phyloP scores from a whole-genome alignment of 139 green algal genomes.

The Coccomyxa sp. region DNA sequence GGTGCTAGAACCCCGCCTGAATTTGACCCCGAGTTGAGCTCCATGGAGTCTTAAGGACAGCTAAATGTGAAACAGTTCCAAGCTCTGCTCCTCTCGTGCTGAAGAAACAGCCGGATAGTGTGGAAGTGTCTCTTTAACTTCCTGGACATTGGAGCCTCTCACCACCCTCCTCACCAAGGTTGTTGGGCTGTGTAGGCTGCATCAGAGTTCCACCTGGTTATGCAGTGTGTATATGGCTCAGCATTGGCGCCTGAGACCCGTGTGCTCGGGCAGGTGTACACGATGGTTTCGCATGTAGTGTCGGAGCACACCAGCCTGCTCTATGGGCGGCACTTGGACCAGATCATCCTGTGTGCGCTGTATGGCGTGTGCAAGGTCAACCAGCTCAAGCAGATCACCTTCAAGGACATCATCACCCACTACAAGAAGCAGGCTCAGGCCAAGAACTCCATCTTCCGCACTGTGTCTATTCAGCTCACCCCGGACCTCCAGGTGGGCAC shows the following conservation, averaged over 20 bases:
- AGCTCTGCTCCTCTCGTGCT: too few relatives aligned
- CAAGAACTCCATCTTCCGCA: conserved; percentile 66
- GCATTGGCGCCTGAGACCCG: too few relatives aligned
- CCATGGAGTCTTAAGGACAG: background rate
- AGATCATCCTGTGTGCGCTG: conserved; percentile 79
- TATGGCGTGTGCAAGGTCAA: conserved; percentile 90
- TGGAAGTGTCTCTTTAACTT: too few relatives aligned
- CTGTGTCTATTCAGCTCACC: conserved; percentile 59
- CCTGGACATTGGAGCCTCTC: too few relatives aligned
- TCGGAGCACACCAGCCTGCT: conserved; percentile 75
- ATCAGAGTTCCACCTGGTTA: too few relatives aligned
- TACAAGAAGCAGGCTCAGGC: conserved; percentile 76
- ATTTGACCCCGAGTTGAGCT: too few relatives aligned
- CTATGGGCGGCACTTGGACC: conserved; percentile 88
- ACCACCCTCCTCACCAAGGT: too few relatives aligned
- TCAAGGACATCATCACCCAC: conserved; percentile 82
- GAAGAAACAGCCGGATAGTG: too few relatives aligned
- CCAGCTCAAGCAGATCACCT: conserved; percentile 42
- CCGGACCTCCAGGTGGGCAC: conserved; percentile 20
- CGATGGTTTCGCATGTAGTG: conserved; percentile 55
- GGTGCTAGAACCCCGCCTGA: background rate
- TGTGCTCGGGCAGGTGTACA: conserved; percentile 48
- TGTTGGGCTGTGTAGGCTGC: too few relatives aligned
- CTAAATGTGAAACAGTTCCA: too few relatives aligned
- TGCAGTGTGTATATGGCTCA: too few relatives aligned